Evolutionary conservation across 2,329 filamentous ascomycete species (phyloP).

Genomic region (Diaporthe sp.): DNA sequence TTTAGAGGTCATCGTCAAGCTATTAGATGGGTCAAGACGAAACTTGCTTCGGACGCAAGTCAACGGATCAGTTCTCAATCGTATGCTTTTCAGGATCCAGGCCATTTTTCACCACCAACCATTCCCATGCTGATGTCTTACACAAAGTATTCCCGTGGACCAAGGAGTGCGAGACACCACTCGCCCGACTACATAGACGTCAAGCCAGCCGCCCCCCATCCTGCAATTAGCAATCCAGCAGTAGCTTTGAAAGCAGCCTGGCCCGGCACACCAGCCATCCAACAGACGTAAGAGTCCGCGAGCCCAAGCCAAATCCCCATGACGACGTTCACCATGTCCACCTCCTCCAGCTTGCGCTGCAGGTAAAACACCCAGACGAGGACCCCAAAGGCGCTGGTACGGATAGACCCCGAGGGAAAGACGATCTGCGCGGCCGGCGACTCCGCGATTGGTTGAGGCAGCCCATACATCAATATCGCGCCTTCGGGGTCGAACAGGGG

Average conservation of each 20-base stretch:
- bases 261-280: not conserved
- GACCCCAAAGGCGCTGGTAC: not conserved
- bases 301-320: not conserved
- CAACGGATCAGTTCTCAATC: no score
- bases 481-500: not conserved
- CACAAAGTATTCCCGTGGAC: rapidly evolving
- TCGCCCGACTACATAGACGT: not conserved
- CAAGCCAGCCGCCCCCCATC: not conserved
- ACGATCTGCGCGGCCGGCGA: not conserved
- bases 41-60: no score
- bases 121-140: not conserved
- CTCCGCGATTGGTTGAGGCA: not conserved
- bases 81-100: no score
- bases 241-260: not conserved
- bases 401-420: not conserved
- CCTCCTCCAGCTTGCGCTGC: not conserved
- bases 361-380: not conserved
- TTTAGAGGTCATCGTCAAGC: no score
- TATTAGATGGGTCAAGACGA: no score
- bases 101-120: no score
- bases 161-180: no score
- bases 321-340: not conserved
- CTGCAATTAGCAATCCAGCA: not conserved
- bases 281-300: not conserved
- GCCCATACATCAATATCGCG: not conserved